A percentile compares a stretch with the other conserved stretches of the same genome.
These are phyloP conservation scores for Epichloe brachyelytri DNA, from an alignment of 2,329 filamentous ascomycete species.

Conservation along the genomic window DNA sequence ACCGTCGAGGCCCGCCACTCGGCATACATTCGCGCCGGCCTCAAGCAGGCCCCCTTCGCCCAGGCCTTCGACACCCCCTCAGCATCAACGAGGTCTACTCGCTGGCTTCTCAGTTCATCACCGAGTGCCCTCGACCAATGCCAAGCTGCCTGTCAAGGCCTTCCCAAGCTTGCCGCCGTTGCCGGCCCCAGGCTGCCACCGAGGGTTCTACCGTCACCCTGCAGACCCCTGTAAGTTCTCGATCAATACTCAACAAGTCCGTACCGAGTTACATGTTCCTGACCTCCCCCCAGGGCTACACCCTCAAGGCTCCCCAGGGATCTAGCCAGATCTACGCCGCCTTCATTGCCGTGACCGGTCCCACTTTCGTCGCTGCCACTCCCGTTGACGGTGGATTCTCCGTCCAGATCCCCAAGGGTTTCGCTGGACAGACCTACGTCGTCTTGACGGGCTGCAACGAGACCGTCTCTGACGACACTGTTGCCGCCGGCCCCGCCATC, in stretches of 20 bases:
- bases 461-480: conserved; percentile 19
- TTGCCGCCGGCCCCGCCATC: conserved; percentile 21
- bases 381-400: conserved; percentile 5
- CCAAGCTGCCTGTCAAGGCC: conserved; percentile 47
- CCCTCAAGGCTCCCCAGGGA: neutral
- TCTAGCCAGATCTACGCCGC: conserved; percentile 1
- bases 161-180: conserved; percentile 32
- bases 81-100: conserved; percentile 47
- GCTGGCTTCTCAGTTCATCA: conserved; percentile 51
- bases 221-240: conserved; percentile 11
- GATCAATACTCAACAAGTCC: no score
- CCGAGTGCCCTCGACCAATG: conserved; percentile 38
- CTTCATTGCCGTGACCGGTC: conserved; percentile 7
- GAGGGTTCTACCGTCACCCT: conserved; percentile 15
- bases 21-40: conserved; percentile 40
- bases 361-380: conserved; percentile 3
- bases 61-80: conserved; percentile 49
- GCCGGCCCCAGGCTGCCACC: conserved; percentile 12
- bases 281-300: neutral
- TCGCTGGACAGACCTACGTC: conserved; percentile 22
- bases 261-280: neutral
- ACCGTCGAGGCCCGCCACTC: conserved; percentile 50
- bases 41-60: conserved; percentile 39
- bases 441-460: conserved; percentile 22
- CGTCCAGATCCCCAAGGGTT: conserved; percentile 10